Percentiles rank a stretch among this genome's conserved stretches.
Conservation (phyloP, 352 stramenopile species). For the Pythium aristosporum region DNA sequence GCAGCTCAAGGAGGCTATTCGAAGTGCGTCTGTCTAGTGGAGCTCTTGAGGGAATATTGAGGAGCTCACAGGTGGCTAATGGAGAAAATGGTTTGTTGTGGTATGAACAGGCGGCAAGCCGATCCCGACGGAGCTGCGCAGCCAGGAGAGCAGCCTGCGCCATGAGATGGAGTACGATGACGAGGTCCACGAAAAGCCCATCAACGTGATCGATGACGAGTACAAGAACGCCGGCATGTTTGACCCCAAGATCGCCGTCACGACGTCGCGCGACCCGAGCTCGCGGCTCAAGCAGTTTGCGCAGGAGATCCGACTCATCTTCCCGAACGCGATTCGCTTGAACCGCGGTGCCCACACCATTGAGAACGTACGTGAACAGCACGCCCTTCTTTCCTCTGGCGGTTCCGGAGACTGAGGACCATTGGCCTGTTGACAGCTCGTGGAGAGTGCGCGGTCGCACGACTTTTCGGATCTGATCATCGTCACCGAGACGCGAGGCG, state of each 20-base stretch:
- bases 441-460: conserved; percentile 94
- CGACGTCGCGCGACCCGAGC: conserved; percentile 96
- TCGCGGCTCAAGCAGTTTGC: conserved; percentile 99
- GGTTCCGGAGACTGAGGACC: not conserved
- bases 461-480: conserved; percentile 99
- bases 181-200: conserved; percentile 82
- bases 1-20: conserved; percentile 93
- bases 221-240: conserved; percentile 97
- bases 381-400: not conserved
- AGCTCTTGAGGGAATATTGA: not conserved
- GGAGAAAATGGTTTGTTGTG: not conserved
- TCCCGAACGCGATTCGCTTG: conserved; percentile 97
- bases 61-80: not conserved
- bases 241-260: conserved; percentile 98
- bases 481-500: conserved; percentile 98
- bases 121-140: conserved; percentile 97
- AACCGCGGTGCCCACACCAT: conserved; percentile 97
- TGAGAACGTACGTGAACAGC: conserved; percentile 50
- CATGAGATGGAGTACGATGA: conserved; percentile 93
- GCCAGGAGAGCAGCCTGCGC: conserved; percentile 91
- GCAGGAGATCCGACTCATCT: conserved; percentile 99
- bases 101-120: conserved; percentile 78
- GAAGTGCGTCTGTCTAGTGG: conserved; percentile 32
- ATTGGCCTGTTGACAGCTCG: conserved; percentile 68
- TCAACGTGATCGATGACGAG: conserved; percentile 98